Base-by-base conservation (phyloP, 176 grass and related monocot species). In the Calamus simplicifolius region DNA sequence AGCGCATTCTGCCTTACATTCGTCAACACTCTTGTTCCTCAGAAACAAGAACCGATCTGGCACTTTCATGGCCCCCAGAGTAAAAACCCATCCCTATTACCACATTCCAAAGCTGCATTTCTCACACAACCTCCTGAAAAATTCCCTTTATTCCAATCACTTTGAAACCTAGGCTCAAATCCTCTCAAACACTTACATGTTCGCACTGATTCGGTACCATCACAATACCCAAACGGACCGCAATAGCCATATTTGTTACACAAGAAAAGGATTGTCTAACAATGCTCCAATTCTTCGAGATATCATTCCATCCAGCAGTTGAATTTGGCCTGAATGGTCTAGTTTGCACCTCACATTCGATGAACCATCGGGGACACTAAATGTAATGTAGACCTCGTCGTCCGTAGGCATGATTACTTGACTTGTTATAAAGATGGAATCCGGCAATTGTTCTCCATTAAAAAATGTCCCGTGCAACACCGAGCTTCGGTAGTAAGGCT, bases 131-230 rank as follows among this genome's bases (percentile, higher is more conserved):
- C 84, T 31, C 4, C 60, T 0, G 52, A 68, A 30, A 70, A 75
- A 2, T 43, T 68, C 5, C 61, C 57, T 3, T 3, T 48, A 6
- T 66, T 25, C 63, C 63, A 66, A 1, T 51, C 50, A 29, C 49
- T 66, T 16, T 29, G 15, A 28, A 29, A 4, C 19, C n/a, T 64
- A 0, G 79, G 85, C 57, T 57, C 58, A 50, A 87, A 87, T 25
- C 85, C 79, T 29, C 82, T 71, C 12, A 82, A 55, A 52, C 85
- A 87, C 35, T 73, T 87, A 54, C 85, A 87, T 48, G 49, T 19
- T 10, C 71, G 50, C 14, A 54, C 18, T 16, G 23, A 51, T 29
- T 29, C 30, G n/a, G 13, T 79, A 55, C 25, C 63, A 51, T 82
- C 71, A 0, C 84, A 82, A 55, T 75, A 87, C 48, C 71, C 63